Percentiles rank a stretch among this genome's conserved stretches.
Conservation (phyloP, 768 basidiomycete species). For the Boletus reticuloceps region DNA sequence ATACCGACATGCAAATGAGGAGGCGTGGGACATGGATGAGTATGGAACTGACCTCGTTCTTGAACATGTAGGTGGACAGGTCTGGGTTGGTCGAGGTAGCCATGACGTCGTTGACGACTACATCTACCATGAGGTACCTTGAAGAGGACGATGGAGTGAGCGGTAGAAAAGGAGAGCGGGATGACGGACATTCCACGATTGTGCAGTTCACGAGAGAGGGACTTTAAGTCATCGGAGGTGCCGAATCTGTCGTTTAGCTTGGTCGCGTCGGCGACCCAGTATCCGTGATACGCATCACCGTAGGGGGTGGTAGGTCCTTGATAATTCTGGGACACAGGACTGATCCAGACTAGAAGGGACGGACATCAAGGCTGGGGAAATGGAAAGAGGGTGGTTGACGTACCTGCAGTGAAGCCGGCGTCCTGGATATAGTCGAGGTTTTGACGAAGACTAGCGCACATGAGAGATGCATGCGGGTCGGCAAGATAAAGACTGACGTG, state of each 20-base stretch:
- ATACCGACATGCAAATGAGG: constrained; percentile 5
- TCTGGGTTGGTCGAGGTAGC: constrained; percentile 60
- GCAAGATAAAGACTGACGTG: neutral
- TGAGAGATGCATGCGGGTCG: neutral
- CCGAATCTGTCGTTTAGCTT: constrained; percentile 72
- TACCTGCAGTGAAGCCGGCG: constrained; percentile 78
- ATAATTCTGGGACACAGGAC: constrained; percentile 78
- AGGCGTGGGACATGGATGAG: neutral
- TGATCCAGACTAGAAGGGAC: constrained; percentile 67
- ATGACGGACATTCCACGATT: constrained; percentile 60
- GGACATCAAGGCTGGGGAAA: neutral
- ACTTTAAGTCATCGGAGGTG: constrained; percentile 66
- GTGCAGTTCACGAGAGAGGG: constrained; percentile 65
- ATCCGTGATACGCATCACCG: constrained; percentile 84
- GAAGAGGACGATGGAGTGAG: neutral
- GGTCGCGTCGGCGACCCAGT: constrained; percentile 74
- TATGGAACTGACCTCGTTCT: constrained; percentile 44
- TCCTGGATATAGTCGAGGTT: constrained; percentile 85
- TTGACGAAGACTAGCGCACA: constrained; percentile 47
- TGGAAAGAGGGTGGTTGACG: constrained; percentile 10
- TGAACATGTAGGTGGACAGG: constrained; percentile 67
- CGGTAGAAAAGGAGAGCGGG: neutral
- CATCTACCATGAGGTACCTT: constrained; percentile 81
- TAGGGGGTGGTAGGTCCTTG: constrained; percentile 67
- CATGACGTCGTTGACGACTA: constrained; percentile 88